Conservation (phyloP, 2,329 filamentous ascomycete species). For the Ophiobolus disseminans region DNA sequence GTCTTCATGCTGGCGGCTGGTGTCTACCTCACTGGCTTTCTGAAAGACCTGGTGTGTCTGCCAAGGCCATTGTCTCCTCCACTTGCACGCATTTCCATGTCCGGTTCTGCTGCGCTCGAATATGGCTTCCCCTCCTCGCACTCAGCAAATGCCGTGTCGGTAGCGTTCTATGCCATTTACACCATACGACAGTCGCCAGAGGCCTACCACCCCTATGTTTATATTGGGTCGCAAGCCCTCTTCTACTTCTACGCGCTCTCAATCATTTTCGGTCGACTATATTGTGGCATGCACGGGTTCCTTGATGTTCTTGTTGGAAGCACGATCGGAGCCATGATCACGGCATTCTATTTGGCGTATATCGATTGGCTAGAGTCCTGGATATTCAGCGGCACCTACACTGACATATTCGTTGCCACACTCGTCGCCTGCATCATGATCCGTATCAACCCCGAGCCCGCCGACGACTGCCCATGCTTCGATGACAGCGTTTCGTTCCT, state of each 20-base stretch:
- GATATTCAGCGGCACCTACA: conserved; percentile 63
- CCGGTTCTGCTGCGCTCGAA: conserved; percentile 89
- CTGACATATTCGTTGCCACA: conserved; percentile 69
- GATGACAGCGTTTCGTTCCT: conserved; percentile 95
- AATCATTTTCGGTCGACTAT: conserved; percentile 88
- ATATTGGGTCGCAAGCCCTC: conserved; percentile 68
- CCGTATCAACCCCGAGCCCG: conserved; percentile 91
- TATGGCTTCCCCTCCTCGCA: conserved; percentile 98
- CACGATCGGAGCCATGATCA: conserved; percentile 72
- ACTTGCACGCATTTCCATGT: conserved; percentile 95
- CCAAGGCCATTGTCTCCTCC: conserved; percentile 92
- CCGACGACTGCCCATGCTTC: conserved; percentile 95
- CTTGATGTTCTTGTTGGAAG: conserved; percentile 86
- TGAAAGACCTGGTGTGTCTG: conserved; percentile 93
- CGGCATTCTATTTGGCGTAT: conserved; percentile 61
- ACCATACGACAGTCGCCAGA: conserved; percentile 72
- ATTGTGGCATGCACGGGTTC: conserved; percentile 99
- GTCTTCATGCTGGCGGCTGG: conserved; percentile 70
- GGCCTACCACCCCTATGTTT: conserved; percentile 65
- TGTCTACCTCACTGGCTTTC: conserved; percentile 78
- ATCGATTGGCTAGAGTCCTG: conserved; percentile 71
- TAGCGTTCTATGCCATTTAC: conserved; percentile 83
- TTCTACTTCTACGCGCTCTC: conserved; percentile 87
- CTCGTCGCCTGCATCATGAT: conserved; percentile 77
- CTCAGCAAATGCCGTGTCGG: conserved; percentile 94